phyloP scores from a whole-genome alignment of 2,329 filamentous ascomycete species.

The Penicillium sp. region DNA sequence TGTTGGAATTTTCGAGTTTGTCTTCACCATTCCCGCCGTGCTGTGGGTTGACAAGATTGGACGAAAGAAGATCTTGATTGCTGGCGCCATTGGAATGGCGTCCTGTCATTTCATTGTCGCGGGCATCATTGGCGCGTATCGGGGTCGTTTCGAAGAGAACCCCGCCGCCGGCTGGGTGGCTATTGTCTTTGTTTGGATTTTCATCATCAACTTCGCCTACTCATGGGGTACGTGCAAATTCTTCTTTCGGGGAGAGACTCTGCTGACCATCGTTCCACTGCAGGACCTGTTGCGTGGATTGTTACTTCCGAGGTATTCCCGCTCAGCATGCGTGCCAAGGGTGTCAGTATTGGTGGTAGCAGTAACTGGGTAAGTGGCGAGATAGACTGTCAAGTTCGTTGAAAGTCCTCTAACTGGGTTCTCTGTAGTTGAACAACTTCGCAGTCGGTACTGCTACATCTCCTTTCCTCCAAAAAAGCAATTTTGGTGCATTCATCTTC shows the following conservation, averaged over 20 bases:
- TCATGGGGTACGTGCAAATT: slow-evolving; percentile 52
- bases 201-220: slow-evolving; percentile 72
- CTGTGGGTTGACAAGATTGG: slow-evolving; percentile 43
- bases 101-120: slow-evolving; percentile 70
- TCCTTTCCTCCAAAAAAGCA: slow-evolving; percentile 62
- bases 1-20: slow-evolving; percentile 40
- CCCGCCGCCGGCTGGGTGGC: slow-evolving; percentile 67
- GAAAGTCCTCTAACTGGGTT: slow-evolving; percentile 1
- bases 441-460: slow-evolving; percentile 69
- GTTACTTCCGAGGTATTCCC: slow-evolving; percentile 73
- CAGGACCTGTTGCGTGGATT: slow-evolving; percentile 66
- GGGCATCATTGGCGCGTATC: slow-evolving; percentile 63
- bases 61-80: slow-evolving; percentile 41
- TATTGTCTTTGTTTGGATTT: slow-evolving; percentile 62
- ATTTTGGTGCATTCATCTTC: slow-evolving; percentile 69
- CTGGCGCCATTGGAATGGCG: slow-evolving; percentile 66
- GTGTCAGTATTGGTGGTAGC: slow-evolving; percentile 33
- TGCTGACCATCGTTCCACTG: neutral
- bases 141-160: slow-evolving; percentile 58
- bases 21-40: slow-evolving; percentile 43
- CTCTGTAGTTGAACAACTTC: slow-evolving; percentile 53
- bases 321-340: slow-evolving; percentile 64
- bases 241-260: neutral
- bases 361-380: slow-evolving; percentile 35
- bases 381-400: neutral